phyloP scores from a whole-genome alignment of 2,329 filamentous ascomycete species.

The Arthrobotrys entomopaga region DNA sequence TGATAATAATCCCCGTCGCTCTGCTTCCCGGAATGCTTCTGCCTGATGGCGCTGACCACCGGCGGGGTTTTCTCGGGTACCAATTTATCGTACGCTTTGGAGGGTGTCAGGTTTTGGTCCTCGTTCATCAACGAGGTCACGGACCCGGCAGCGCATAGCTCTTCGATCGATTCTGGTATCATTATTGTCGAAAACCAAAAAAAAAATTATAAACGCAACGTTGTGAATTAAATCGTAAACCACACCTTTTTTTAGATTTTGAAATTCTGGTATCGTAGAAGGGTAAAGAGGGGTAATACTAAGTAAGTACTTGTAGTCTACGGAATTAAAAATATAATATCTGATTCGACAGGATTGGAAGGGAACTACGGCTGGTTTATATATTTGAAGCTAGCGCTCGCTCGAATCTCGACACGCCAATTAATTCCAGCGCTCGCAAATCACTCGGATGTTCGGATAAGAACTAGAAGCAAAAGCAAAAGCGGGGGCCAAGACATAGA shows the following conservation, averaged over 20 bases:
- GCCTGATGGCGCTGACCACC: constrained; percentile 21
- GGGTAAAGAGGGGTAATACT: no score
- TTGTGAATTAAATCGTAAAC: no score
- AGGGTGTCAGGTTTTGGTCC: constrained; percentile 25
- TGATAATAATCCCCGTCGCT: constrained; percentile 23
- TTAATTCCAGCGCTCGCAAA: no score
- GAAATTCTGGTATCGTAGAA: no score
- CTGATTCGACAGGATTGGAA: not conserved
- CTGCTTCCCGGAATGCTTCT: constrained; percentile 43
- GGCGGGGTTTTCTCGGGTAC: constrained; percentile 19
- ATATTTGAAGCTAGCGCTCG: not conserved
- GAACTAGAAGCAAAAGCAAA: not conserved
- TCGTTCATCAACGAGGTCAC: constrained; percentile 48
- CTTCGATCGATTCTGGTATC: constrained; percentile 28
- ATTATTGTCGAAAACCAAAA: constrained; percentile 9
- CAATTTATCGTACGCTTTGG: constrained; percentile 43
- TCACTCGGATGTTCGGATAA: no score
- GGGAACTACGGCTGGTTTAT: not conserved
- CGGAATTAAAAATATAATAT: not conserved
- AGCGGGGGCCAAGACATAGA: no score
- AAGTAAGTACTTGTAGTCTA: no score
- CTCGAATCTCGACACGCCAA: no score
- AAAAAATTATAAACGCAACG: no score
- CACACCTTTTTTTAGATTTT: no score
- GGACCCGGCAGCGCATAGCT: constrained; percentile 25